A percentile compares a stretch with the other conserved stretches of the same genome.
Evolutionary conservation across 768 basidiomycete species (phyloP).

Genomic region (Scleroderma bovista): DNA sequence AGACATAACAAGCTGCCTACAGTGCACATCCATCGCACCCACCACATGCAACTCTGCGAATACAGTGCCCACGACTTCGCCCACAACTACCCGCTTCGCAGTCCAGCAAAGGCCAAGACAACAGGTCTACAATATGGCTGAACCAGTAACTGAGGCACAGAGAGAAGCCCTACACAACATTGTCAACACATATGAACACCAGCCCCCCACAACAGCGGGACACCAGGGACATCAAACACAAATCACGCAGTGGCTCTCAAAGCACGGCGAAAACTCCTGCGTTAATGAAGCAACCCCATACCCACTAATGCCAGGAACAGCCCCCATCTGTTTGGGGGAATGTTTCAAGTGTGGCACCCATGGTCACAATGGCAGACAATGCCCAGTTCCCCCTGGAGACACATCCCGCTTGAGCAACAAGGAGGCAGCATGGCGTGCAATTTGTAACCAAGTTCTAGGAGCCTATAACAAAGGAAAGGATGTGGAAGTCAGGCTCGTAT

Average conservation of each 20-base stretch:
- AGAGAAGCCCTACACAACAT: not conserved
- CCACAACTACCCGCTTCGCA: not conserved
- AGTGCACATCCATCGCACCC: not conserved
- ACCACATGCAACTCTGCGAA: not conserved
- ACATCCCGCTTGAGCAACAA: too few species aligned
- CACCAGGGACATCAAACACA: not conserved
- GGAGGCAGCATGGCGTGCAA: not conserved
- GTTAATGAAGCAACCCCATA: not conserved
- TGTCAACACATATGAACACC: not conserved
- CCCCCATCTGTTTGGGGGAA: not conserved
- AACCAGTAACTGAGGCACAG: not conserved
- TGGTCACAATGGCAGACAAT: not conserved
- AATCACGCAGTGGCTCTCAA: not conserved
- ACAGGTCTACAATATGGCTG: not conserved
- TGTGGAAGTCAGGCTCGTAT: not conserved
- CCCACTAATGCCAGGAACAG: not conserved
- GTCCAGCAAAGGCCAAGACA: not conserved
- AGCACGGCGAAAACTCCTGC: not conserved
- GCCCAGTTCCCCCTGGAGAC: not conserved
- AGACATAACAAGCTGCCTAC: not conserved
- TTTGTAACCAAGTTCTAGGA: not conserved
- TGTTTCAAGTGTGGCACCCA: not conserved
- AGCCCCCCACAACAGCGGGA: not conserved
- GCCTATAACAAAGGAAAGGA: not conserved
- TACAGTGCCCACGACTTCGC: not conserved